Evolutionary conservation across 106 monocot genomes (phyloP), one percentile per base, ranked within the genome.

Genomic region (Hemerocallis citrina): DNA sequence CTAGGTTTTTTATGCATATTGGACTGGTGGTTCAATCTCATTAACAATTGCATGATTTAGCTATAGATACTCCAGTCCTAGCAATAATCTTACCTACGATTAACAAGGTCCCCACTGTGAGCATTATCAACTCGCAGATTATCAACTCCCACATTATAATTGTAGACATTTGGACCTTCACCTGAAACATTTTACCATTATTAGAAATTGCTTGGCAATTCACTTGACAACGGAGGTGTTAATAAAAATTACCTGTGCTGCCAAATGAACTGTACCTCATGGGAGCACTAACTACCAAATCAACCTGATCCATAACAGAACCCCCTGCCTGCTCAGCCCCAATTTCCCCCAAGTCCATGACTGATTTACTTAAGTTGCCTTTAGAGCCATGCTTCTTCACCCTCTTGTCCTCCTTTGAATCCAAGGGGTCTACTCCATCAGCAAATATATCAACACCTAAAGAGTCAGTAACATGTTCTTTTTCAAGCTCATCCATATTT

Each of bases 341-440:
- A 45, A 36, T 52, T n/a, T 39, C 34, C 32, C 15, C 34, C 0
- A n/a, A 30, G 27, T 25, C 40, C 41, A 60, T 10, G 40, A 24
- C 14, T 60, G 40, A 38, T 25, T 25, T 60, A 60, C 12, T 60
- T 28, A 62, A 30, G 63, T 31, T 75, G 14, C 58, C 69, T 55
- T 41, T 75, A n/a, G 49, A 55, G 41, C 48, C 32, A 6, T 12
- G 58, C 32, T 62, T 49, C 64, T 44, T 76, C 14, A 67, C 38
- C 35, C 63, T 79, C 20, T 36, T 66, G 9, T 40, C 76, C 37
- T 79, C 76, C 43, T 45, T 67, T 30, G 24, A 27, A 38, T 75
- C 74, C 28, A 60, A 75, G 34, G 78, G 58, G 57, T 66, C 52
- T 9, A 71, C 28, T 44, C 58, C 52, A 29, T 68, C 52, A 52